These are phyloP conservation scores for Obelidium mucronatum DNA, from an alignment of 192 early-diverging fungal genomes.

Conservation along the genomic window DNA sequence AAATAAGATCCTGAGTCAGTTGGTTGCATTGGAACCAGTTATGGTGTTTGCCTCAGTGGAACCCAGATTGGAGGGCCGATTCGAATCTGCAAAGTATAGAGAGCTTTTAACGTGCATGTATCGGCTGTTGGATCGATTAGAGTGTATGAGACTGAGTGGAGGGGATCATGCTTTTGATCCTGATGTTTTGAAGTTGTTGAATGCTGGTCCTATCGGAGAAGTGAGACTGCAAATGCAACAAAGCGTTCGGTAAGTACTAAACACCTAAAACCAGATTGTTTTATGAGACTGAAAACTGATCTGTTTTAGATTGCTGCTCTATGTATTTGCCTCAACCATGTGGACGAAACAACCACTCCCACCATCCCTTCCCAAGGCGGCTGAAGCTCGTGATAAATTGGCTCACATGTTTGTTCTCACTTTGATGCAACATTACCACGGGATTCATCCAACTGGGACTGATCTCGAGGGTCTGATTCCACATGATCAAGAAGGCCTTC, in stretches of 20 bases:
- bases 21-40: constrained; percentile 22
- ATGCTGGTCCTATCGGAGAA: not conserved
- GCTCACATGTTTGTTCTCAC: constrained; percentile 9
- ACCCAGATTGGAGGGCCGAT: constrained; percentile 26
- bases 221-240: constrained; percentile 21
- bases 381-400: constrained; percentile 20
- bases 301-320: constrained; percentile 4
- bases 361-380: constrained; percentile 22
- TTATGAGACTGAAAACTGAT: too few species aligned
- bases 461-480: not conserved
- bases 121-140: constrained; percentile 22
- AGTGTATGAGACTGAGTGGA: constrained; percentile 1
- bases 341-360: constrained; percentile 28
- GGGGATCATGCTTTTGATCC: constrained; percentile 16
- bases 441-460: not conserved
- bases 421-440: constrained; percentile 7
- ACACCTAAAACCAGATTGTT: too few species aligned
- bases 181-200: not conserved
- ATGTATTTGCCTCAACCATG: constrained; percentile 26
- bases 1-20: constrained; percentile 12
- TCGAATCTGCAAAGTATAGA: constrained; percentile 21
- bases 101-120: constrained; percentile 7
- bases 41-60: constrained; percentile 37
- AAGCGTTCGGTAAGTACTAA: constrained; percentile 3
- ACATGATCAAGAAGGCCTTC: not conserved